A percentile compares a stretch with the other conserved stretches of the same genome.
These are phyloP conservation scores for Trametes versicolor DNA, from an alignment of 1,284 basidiomycete genomes.

Conservation along the genomic window DNA sequence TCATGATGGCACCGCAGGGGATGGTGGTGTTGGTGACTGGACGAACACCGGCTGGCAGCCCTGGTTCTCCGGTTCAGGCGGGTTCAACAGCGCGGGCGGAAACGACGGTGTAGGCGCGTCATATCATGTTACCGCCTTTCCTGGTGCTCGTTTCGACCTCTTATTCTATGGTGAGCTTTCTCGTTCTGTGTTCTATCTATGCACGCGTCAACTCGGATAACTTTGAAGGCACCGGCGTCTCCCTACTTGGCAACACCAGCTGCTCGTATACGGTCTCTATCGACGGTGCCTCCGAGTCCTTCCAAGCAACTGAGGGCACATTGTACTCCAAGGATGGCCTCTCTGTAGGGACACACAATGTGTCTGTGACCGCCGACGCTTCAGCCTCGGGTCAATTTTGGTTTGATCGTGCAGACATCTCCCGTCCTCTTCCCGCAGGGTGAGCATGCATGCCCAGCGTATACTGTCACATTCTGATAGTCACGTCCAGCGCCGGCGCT, in stretches of 20 bases:
- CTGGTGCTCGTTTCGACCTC: conserved; percentile 39
- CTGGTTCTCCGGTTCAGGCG: conserved; percentile 40
- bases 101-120: conserved; percentile 33
- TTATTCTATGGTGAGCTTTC: conserved; percentile 41
- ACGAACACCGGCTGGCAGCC: conserved; percentile 41
- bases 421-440: conserved; percentile 19
- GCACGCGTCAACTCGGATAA: not conserved
- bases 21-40: conserved; percentile 34
- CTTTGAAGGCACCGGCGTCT: conserved; percentile 11
- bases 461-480: not conserved
- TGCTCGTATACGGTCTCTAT: conserved; percentile 28
- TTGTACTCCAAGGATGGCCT: conserved; percentile 31
- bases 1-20: conserved; percentile 27
- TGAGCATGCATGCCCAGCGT: not conserved
- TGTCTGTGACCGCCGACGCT: conserved; percentile 37
- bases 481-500: not conserved
- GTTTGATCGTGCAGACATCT: conserved; percentile 36
- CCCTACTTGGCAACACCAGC: conserved; percentile 23
- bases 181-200: no score
- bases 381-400: conserved; percentile 20
- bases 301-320: conserved; percentile 14
- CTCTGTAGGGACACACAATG: conserved; percentile 28
- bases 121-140: conserved; percentile 39
- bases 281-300: conserved; percentile 36
- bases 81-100: conserved; percentile 33